These are phyloP conservation scores for Leccinum sublutescens DNA, from an alignment of 768 basidiomycete genomes.

Conservation along the genomic window DNA sequence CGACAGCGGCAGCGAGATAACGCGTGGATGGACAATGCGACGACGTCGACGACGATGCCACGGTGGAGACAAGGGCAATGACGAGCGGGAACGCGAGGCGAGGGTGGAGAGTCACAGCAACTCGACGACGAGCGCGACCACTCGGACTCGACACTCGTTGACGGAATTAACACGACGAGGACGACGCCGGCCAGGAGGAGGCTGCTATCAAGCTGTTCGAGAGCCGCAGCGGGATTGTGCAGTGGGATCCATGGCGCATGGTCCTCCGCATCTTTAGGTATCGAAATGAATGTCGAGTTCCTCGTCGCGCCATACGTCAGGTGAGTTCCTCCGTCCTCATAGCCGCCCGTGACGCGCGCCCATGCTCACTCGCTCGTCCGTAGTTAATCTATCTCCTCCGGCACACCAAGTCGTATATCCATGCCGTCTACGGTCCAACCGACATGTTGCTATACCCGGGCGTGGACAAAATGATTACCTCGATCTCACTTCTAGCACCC, in stretches of 20 bases:
- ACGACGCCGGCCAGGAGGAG: too few relatives aligned
- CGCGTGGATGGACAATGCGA: too few relatives aligned
- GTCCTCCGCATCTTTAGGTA: conserved; percentile 91
- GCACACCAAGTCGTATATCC: conserved; percentile 90
- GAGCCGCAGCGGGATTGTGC: conserved; percentile 31
- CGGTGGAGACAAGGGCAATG: too few relatives aligned
- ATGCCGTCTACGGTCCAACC: conserved; percentile 90
- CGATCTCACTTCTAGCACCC: conserved; percentile 64
- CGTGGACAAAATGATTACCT: conserved; percentile 87
- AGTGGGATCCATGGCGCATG: conserved; percentile 92
- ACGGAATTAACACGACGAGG: too few relatives aligned
- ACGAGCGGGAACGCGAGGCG: too few relatives aligned
- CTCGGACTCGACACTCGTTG: too few relatives aligned
- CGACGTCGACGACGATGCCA: too few relatives aligned
- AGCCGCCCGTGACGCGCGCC: too few relatives aligned
- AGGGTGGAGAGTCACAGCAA: too few relatives aligned
- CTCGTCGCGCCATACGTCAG: conserved; percentile 94
- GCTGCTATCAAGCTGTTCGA: too few relatives aligned
- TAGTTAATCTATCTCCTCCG: conserved; percentile 94
- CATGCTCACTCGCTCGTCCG: conserved; percentile 9
- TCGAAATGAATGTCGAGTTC: conserved; percentile 82
- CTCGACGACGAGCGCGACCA: too few relatives aligned
- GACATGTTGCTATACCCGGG: conserved; percentile 76
- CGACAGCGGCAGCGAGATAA: too few relatives aligned
- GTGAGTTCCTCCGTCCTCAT: conserved; percentile 49